These are phyloP conservation scores for Arbutus unedo DNA, from an alignment of 148 eudicot genomes.

Conservation along the genomic window DNA sequence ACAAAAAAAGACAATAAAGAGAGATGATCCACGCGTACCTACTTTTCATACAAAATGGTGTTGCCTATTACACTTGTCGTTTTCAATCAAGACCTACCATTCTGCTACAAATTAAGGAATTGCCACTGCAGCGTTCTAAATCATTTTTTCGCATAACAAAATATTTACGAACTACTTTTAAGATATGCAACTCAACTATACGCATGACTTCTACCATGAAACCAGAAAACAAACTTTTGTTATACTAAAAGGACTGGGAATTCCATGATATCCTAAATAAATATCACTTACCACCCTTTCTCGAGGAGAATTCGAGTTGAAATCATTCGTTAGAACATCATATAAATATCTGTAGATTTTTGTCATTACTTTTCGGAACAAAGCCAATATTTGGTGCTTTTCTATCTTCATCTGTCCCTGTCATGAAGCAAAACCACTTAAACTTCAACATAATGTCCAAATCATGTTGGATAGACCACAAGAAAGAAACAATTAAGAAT, in stretches of 20 bases:
- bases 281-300: constrained; percentile 1
- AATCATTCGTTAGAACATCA: constrained; percentile 13
- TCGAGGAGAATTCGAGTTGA: constrained; percentile 1
- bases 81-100: background rate
- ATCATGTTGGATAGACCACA: background rate
- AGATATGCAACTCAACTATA: background rate
- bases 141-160: background rate
- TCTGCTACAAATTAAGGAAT: background rate
- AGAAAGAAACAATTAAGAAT: background rate
- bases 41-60: background rate
- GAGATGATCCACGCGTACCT: background rate
- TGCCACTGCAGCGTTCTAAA: background rate
- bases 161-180: background rate
- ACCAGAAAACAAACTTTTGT: background rate
- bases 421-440: background rate
- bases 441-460: background rate
- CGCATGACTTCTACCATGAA: background rate
- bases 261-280: background rate
- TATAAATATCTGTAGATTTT: constrained; percentile 17
- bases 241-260: background rate
- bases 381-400: constrained; percentile 17
- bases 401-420: constrained; percentile 22
- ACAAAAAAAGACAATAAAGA: background rate
- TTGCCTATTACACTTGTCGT: too few relatives aligned
- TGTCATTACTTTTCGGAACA: constrained; percentile 9